Base-by-base conservation (phyloP, 768 basidiomycete genomes). In the Exsudoporus frostii region DNA sequence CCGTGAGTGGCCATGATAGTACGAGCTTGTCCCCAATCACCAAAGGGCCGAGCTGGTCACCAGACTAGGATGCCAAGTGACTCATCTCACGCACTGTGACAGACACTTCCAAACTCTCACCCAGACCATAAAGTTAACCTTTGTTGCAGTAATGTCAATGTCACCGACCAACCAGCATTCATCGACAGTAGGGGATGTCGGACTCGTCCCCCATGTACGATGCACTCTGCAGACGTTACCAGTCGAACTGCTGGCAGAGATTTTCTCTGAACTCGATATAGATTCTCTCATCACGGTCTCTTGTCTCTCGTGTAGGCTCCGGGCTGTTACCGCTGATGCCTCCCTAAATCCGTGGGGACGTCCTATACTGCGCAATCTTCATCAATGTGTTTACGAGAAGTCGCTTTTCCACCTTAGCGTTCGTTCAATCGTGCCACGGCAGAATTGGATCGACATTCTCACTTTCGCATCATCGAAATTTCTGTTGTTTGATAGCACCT, bases 381-480 rank as follows among this genome's bases (percentile, higher is more conserved):
- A 67, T 24, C 67, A 68, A 15, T 64, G 67, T 29, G 55, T 65
- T 25, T 85, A 86, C 58, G 82, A 84, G 49, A 64, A 65, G 7
- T 67, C 73, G 25, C 66, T 91, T 47, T 77, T 71, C 55, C 79
- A 84, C 56, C 76, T 92, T 24, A 81, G 85, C 59, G 78, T 86
- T 30, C 81, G 81, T 30, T 71, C 71, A 32, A 81, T 72, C 33
- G 84, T 91, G 1, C 89, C 90, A 5, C 76, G 85, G 42, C 83
- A 86, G 49, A 92, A 91, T 63, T 92, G 87, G 85, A 77, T 92
- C 45, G 86, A 89, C 51, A 83, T 91, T 32, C 65, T 90, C 45
- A 77, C 79, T n/a, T 68, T 82, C 15, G 90, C 85, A 13, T 70
- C 72, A 27, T 76, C 88, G 0, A 63, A 74, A 5, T 89, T 84